These are phyloP conservation scores for Osmanthus fragrans DNA, from an alignment of 257 asterid genomes.

Conservation along the genomic window DNA sequence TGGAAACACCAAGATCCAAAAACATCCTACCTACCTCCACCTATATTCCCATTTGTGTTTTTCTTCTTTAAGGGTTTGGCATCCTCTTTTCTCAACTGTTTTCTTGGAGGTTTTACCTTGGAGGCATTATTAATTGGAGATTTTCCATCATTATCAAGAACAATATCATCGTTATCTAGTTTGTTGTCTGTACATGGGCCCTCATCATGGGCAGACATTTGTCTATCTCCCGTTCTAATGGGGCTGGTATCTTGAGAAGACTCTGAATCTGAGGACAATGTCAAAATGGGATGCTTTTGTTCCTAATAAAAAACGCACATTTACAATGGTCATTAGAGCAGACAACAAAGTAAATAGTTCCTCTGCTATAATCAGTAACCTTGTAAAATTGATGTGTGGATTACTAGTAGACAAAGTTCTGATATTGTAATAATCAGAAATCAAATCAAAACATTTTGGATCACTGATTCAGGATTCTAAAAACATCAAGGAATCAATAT, in stretches of 20 bases:
- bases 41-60: slow-evolving; percentile 22
- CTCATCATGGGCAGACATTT: slow-evolving; percentile 23
- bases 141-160: slow-evolving; percentile 33
- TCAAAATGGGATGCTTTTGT: slow-evolving; percentile 43
- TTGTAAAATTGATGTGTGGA: not conserved
- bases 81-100: slow-evolving; percentile 40
- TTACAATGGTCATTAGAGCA: slow-evolving; percentile 22
- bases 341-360: not conserved
- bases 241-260: slow-evolving; percentile 46
- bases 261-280: slow-evolving; percentile 77
- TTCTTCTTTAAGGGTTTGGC: slow-evolving; percentile 30
- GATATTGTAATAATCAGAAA: not conserved
- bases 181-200: slow-evolving; percentile 20
- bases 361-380: not conserved
- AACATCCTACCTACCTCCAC: slow-evolving; percentile 41
- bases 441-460: not conserved
- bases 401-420: not conserved
- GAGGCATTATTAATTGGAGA: slow-evolving; percentile 31
- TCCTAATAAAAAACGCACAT: slow-evolving; percentile 45
- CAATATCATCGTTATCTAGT: slow-evolving; percentile 33
- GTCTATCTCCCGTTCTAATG: slow-evolving; percentile 33
- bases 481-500: not conserved
- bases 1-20: slow-evolving; percentile 19
- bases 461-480: not conserved
- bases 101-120: slow-evolving; percentile 41